These are phyloP conservation scores for Linaria vulgaris DNA, from an alignment of 257 asterid genomes.

Conservation along the genomic window DNA sequence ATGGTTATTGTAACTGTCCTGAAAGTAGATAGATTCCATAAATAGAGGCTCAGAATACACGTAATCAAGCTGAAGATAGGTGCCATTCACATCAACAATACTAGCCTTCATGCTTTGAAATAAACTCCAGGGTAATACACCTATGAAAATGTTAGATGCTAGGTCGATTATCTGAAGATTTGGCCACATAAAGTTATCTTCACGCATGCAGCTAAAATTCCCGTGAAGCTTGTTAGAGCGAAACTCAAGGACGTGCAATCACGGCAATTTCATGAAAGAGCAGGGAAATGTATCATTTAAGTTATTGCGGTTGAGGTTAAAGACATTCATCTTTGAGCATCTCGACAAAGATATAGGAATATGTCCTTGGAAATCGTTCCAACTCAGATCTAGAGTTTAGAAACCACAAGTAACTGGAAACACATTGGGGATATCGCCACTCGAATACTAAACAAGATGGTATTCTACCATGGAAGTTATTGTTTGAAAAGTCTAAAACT, in stretches of 20 bases:
- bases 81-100: slow-evolving; percentile 14
- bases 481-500: slow-evolving; percentile 55
- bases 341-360: slow-evolving; percentile 48
- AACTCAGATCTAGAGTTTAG: slow-evolving; percentile 46
- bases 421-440: slow-evolving; percentile 40
- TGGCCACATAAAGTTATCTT: slow-evolving; percentile 18
- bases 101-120: slow-evolving; percentile 29
- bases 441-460: slow-evolving; percentile 49
- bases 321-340: slow-evolving; percentile 41
- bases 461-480: slow-evolving; percentile 38
- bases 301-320: slow-evolving; percentile 44
- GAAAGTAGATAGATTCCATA: slow-evolving; percentile 29
- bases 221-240: slow-evolving; percentile 43
- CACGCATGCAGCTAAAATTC: slow-evolving; percentile 26
- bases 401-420: slow-evolving; percentile 35
- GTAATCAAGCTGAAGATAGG: slow-evolving; percentile 17
- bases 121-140: slow-evolving; percentile 29
- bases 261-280: slow-evolving; percentile 29
- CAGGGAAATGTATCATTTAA: slow-evolving; percentile 46
- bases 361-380: slow-evolving; percentile 36
- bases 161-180: slow-evolving; percentile 41
- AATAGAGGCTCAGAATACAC: slow-evolving; percentile 5
- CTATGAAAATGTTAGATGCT: slow-evolving; percentile 39
- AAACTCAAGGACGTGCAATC: slow-evolving; percentile 29
- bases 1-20: slow-evolving; percentile 36